These are phyloP conservation scores for Puccinellia tenuiflora DNA, from an alignment of 176 grass and related monocot genomes.

Conservation along the genomic window DNA sequence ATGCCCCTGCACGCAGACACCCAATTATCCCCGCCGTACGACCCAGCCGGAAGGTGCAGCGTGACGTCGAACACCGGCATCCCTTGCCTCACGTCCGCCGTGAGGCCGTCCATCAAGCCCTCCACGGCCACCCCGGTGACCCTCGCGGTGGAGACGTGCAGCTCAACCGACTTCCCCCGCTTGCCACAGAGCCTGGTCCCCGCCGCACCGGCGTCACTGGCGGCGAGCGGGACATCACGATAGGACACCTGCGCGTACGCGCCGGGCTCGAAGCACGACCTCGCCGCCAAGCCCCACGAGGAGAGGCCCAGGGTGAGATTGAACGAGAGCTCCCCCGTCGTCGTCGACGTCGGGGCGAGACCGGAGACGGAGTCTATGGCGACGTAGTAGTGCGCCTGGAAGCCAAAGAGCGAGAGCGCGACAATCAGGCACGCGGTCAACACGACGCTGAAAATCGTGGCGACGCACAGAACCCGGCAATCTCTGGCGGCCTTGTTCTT, in stretches of 20 bases:
- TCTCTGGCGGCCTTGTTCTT: not conserved
- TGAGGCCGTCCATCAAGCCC: not conserved
- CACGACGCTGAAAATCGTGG: not conserved
- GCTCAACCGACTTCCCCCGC: not conserved
- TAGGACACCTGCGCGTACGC: not conserved
- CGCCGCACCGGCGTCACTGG: too few relatives aligned
- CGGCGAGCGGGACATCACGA: not conserved
- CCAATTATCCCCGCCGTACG: not conserved
- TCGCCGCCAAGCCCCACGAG: not conserved
- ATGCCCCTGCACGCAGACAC: not conserved
- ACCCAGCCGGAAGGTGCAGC: not conserved
- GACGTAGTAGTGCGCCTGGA: not conserved
- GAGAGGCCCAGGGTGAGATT: not conserved
- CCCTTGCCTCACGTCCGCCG: not conserved
- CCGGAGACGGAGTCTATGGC: not conserved
- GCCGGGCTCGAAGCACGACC: not conserved
- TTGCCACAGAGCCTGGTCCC: not conserved
- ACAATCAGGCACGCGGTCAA: not conserved
- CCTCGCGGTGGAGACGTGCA: not conserved
- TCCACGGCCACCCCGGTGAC: not conserved
- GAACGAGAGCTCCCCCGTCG: not conserved
- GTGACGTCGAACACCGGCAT: not conserved
- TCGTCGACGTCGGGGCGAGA: not conserved
- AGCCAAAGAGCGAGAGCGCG: not conserved
- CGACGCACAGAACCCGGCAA: fast-evolving